Percentiles rank a stretch among this genome's conserved stretches.
Conservation (phyloP, 2,329 filamentous ascomycete species). For the Ceratocystis alfenasii region DNA sequence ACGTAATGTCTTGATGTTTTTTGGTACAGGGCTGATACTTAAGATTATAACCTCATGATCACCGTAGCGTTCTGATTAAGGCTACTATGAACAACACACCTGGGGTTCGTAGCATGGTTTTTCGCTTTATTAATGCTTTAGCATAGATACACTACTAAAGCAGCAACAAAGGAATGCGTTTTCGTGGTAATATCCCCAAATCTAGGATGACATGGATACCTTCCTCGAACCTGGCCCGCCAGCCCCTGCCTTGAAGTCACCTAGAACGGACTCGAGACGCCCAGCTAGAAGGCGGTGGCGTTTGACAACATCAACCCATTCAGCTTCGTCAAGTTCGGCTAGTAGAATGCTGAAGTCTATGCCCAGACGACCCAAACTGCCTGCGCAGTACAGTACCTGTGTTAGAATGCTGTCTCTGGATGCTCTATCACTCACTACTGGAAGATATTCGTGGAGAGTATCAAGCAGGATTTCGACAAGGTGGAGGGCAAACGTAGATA, state of each 20-base stretch:
- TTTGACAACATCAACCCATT: conserved; percentile 84
- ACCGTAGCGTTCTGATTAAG: no score
- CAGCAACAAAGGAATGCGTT: neutral
- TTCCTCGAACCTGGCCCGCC: conserved; percentile 17
- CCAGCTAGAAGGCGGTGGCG: conserved; percentile 78
- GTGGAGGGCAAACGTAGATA: conserved; percentile 75
- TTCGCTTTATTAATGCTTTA: neutral
- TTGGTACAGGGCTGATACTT: no score
- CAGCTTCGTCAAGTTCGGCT: conserved; percentile 33
- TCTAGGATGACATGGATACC: conserved; percentile 6
- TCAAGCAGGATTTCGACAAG: conserved; percentile 70
- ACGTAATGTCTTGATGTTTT: no score
- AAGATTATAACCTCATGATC: no score
- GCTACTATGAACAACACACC: neutral
- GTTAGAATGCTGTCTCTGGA: conserved; percentile 80
- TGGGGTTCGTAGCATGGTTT: neutral
- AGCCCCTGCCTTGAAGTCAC: conserved; percentile 34
- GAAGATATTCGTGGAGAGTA: conserved; percentile 63
- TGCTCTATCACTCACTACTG: conserved; percentile 66
- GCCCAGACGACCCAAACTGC: conserved; percentile 76
- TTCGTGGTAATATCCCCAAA: neutral
- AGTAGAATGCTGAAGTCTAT: conserved; percentile 88
- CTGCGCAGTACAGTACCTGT: conserved; percentile 85
- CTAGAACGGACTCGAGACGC: conserved; percentile 57
- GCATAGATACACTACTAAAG: neutral